These are phyloP conservation scores for Moesziomyces parantarcticus DNA, from an alignment of 1,284 basidiomycete genomes.

Conservation along the genomic window DNA sequence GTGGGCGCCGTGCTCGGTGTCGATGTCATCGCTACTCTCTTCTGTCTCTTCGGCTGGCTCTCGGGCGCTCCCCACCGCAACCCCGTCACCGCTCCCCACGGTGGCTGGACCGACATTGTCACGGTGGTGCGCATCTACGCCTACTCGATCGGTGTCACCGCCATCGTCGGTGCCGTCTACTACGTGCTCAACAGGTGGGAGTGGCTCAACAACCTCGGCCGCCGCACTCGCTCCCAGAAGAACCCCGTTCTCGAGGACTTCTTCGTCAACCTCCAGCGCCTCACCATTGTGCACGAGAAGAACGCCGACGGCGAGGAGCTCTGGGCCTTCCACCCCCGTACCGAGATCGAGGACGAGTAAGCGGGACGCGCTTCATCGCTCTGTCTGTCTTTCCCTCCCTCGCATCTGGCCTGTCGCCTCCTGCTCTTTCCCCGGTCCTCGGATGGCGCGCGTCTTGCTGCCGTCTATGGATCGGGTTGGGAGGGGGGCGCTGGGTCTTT, in stretches of 20 bases:
- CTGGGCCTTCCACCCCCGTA: conserved; percentile 66
- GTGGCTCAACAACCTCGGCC: conserved; percentile 71
- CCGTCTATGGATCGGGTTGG: conserved; percentile 1
- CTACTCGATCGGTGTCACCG: conserved; percentile 72
- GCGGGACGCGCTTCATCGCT: background rate
- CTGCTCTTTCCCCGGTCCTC: background rate
- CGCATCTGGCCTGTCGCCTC: background rate
- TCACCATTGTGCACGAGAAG: conserved; percentile 72
- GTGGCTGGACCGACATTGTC: conserved; percentile 71
- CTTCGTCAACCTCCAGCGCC: conserved; percentile 70
- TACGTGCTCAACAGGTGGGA: conserved; percentile 69
- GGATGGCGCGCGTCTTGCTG: conserved; percentile 9
- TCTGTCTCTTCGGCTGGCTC: conserved; percentile 73
- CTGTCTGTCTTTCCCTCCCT: background rate
- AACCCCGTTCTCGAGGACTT: conserved; percentile 72
- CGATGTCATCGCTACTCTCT: conserved; percentile 72
- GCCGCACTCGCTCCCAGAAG: conserved; percentile 70
- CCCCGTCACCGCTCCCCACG: conserved; percentile 68
- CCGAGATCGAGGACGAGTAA: conserved; percentile 67
- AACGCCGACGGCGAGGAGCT: conserved; percentile 61
- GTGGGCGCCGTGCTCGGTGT: conserved; percentile 72
- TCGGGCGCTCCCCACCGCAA: conserved; percentile 70
- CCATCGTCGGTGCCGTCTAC: conserved; percentile 71
- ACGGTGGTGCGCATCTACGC: conserved; percentile 72
- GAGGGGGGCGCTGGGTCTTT: conserved; percentile 1